Percentiles rank a stretch among this genome's conserved stretches.
These are phyloP conservation scores for Albugo candida DNA, from an alignment of 352 stramenopile species.

Conservation along the genomic window DNA sequence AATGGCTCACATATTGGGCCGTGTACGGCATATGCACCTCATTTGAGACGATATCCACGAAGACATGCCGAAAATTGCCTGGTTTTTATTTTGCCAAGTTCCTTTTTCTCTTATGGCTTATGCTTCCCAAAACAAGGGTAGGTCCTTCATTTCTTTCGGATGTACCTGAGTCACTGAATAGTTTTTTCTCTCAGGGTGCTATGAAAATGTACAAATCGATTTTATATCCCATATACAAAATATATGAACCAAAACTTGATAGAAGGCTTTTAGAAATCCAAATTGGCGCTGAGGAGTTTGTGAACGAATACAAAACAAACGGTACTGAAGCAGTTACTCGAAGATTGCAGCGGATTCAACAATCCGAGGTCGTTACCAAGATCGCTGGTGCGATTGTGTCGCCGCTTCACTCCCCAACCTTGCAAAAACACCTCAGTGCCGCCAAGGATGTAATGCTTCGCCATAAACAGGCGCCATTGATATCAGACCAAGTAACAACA, in stretches of 20 bases:
- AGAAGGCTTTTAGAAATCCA: slow-evolving; percentile 33
- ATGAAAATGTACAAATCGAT: slow-evolving; percentile 43
- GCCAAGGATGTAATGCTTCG: too few relatives aligned
- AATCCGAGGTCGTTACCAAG: slow-evolving; percentile 28
- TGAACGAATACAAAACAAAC: slow-evolving; percentile 25
- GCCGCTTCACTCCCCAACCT: background rate
- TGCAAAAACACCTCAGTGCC: background rate
- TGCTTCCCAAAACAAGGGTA: slow-evolving; percentile 83
- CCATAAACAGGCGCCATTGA: too few relatives aligned
- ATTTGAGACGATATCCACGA: slow-evolving; percentile 55
- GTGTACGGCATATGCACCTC: slow-evolving; percentile 89
- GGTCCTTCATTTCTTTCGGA: slow-evolving; percentile 1
- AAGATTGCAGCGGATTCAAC: slow-evolving; percentile 22
- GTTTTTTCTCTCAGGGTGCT: slow-evolving; percentile 15
- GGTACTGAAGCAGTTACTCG: slow-evolving; percentile 27
- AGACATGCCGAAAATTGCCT: slow-evolving; percentile 55
- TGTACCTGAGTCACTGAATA: background rate
- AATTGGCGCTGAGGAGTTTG: slow-evolving; percentile 18
- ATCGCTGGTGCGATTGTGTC: slow-evolving; percentile 18
- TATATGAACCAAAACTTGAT: slow-evolving; percentile 54
- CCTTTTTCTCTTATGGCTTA: slow-evolving; percentile 90
- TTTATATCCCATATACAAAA: slow-evolving; percentile 37
- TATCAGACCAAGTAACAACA: too few relatives aligned
- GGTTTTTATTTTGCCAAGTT: slow-evolving; percentile 92
- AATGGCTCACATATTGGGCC: slow-evolving; percentile 92